Conservation (phyloP, 2,329 filamentous ascomycete genomes). For the Colletotrichum nymphaeae region DNA sequence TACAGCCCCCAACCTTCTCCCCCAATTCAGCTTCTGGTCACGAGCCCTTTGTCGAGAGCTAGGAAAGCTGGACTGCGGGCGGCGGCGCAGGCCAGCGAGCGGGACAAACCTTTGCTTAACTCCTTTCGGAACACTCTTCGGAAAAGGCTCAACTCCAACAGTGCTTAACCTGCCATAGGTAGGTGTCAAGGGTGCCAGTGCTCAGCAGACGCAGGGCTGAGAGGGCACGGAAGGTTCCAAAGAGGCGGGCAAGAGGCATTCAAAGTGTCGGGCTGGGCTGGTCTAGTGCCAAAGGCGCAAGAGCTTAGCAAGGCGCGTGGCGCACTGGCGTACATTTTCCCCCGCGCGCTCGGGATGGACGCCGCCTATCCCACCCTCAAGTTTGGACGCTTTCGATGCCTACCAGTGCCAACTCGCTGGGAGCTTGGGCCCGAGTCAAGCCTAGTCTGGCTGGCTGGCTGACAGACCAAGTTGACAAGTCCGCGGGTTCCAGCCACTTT, state of each 20-base stretch:
- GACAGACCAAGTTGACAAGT: not conserved
- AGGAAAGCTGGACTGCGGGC: not conserved
- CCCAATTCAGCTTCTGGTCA: not conserved
- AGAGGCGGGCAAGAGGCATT: no score
- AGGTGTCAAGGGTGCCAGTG: no score
- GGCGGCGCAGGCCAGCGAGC: not conserved
- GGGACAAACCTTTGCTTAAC: not conserved
- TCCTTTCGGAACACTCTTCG: not conserved
- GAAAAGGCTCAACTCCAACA: not conserved
- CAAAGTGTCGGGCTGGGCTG: slow-evolving; percentile 5
- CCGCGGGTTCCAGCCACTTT: not conserved
- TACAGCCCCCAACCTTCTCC: not conserved
- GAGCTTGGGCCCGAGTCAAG: not conserved
- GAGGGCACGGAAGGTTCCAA: no score
- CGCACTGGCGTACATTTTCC: not conserved
- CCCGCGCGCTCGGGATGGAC: not conserved
- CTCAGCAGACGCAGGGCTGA: slow-evolving; percentile 4
- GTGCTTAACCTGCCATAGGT: not conserved
- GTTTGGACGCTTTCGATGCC: no score
- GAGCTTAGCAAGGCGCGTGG: not conserved
- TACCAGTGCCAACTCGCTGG: no score
- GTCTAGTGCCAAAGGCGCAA: slow-evolving; percentile 1
- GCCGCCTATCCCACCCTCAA: not conserved
- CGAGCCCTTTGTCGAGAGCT: not conserved
- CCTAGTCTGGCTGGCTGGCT: not conserved